These are phyloP conservation scores for Russula ochroleuca DNA, from an alignment of 768 basidiomycete species.

Conservation along the genomic window DNA sequence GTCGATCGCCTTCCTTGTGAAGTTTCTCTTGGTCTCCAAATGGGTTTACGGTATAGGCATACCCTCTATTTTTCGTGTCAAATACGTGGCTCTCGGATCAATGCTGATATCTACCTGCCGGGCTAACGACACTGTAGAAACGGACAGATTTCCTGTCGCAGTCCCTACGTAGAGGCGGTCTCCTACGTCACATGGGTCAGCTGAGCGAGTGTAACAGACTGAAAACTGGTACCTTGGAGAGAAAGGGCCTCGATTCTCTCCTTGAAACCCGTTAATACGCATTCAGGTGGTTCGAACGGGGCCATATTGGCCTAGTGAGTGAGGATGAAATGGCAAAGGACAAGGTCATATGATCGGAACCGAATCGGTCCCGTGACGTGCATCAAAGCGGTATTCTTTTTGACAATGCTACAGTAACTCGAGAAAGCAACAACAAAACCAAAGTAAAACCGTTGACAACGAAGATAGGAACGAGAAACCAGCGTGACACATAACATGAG, in stretches of 20 bases:
- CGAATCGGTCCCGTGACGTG: conserved; percentile 3
- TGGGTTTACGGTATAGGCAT: conserved; percentile 39
- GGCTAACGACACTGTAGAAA: conserved; percentile 46
- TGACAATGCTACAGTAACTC: background rate
- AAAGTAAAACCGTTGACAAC: conserved; percentile 14
- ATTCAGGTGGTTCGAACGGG: conserved; percentile 23
- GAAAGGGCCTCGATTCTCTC: conserved; percentile 24
- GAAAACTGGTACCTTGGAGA: conserved; percentile 18
- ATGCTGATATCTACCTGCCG: conserved; percentile 35
- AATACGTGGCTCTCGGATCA: background rate
- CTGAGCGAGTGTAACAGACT: background rate
- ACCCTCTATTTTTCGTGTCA: conserved; percentile 30
- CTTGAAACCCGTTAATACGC: conserved; percentile 22
- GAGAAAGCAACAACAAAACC: conserved; percentile 2
- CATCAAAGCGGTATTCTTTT: background rate
- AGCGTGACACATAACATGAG: background rate
- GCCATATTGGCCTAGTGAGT: too few species aligned
- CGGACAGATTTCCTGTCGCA: conserved; percentile 49
- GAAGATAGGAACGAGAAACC: background rate
- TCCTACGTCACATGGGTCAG: conserved; percentile 33
- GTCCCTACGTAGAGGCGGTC: conserved; percentile 63
- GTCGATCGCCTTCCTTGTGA: conserved; percentile 73
- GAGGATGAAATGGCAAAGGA: too few species aligned
- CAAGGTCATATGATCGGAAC: conserved; percentile 4
- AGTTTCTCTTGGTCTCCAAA: conserved; percentile 60